Evolutionary conservation across 257 asterid species (phyloP), one percentile per base, ranked within the genome.

Genomic region (Penstemon eatonii): DNA sequence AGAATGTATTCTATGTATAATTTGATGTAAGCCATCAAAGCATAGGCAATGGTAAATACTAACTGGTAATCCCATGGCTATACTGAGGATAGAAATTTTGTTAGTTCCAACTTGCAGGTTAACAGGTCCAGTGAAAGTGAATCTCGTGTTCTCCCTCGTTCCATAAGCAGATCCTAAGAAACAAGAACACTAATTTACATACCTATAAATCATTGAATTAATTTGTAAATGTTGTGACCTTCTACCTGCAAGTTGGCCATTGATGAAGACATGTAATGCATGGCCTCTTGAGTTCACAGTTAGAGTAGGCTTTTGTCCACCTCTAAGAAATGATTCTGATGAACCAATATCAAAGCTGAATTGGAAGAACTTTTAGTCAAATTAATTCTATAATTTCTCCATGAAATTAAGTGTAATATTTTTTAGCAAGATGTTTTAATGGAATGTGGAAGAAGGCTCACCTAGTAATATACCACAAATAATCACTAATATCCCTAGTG

Each of bases 401-500:
- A 4, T 12, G 33, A 5, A 5, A 54, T 10, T 54, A 1, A 39
- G 6, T 13, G 36, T 43, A 40, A 40, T 2, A 60, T 8, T 3
- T 8, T 37, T 57, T 57, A 38, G 8, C 18, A 18, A 15, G 8
- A 15, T 12, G 11, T 45, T 12, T 9, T 1, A 37, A 37, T 5
- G 7, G 58, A 9, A 13, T 13, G 5, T 11, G 59, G 42, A 65
- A 13, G 1, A 56, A 46, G 9, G 3, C 80, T 74, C 63, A 87
- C 95, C 87, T 80, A 61, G 84, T 88, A 56, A 74, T 78, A 67
- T 85, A 88, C 95, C 95, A 88, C 78, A 88, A 79, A 58, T 88
- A 85, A 74, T 88, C 95, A 50, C 83, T 88, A 55, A 4, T 76
- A 68, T 88, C 95, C 69, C 87, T 76, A n/a, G 95, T 88, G 65